A percentile compares a stretch with the other conserved stretches of the same genome.
These are phyloP conservation scores for Lathyrus sativus DNA, from an alignment of 306 rosid genomes.

Conservation along the genomic window DNA sequence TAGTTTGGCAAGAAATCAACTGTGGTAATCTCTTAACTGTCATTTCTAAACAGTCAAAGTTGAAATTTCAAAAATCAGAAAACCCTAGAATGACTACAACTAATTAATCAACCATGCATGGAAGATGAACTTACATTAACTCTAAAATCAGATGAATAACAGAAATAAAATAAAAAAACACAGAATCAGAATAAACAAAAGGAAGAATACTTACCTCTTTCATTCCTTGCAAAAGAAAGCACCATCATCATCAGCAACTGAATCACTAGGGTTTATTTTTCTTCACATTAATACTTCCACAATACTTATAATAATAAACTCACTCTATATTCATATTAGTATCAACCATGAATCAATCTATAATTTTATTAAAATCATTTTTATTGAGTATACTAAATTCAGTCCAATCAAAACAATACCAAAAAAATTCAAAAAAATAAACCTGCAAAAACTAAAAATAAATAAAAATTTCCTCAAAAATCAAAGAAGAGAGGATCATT, in stretches of 20 bases:
- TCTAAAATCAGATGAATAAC: background rate
- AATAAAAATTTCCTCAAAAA: conserved; percentile 39
- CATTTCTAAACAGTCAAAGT: conserved; percentile 5
- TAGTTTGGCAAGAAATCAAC: background rate
- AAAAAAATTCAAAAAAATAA: background rate
- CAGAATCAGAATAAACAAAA: background rate
- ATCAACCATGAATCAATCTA: background rate
- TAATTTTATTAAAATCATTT: conserved; percentile 10
- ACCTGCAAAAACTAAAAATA: background rate
- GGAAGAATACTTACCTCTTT: background rate
- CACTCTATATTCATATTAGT: background rate
- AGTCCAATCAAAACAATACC: conserved; percentile 6
- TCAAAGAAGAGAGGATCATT: conserved; percentile 72
- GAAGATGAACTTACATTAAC: background rate
- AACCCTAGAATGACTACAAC: background rate
- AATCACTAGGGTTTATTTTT: conserved; percentile 15
- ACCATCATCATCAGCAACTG: background rate
- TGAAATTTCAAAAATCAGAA: conserved; percentile 1
- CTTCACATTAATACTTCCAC: background rate
- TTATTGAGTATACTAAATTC: conserved; percentile 14
- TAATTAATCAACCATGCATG: background rate
- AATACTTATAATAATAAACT: background rate
- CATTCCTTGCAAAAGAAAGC: conserved; percentile 17
- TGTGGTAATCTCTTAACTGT: background rate
- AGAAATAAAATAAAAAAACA: background rate